These are phyloP conservation scores for Globisporangium iwayamae DNA, from an alignment of 352 stramenopile species.

Conservation along the genomic window DNA sequence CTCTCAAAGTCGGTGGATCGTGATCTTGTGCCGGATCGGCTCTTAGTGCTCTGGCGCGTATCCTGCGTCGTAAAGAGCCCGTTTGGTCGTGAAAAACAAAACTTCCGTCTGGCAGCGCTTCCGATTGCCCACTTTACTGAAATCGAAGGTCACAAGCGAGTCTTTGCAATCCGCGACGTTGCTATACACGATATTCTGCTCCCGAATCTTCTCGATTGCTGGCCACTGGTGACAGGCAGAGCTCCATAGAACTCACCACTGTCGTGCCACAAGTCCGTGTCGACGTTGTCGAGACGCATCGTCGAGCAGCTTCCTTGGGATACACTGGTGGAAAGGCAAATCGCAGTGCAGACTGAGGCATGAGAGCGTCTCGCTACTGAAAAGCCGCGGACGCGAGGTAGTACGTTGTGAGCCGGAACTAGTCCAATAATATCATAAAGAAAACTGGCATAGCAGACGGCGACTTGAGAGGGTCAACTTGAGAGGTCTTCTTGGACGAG, in stretches of 20 bases:
- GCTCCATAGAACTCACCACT: not conserved
- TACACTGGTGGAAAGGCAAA: too few relatives aligned
- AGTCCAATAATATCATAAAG: too few relatives aligned
- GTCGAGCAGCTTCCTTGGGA: too few relatives aligned
- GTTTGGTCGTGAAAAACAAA: not conserved
- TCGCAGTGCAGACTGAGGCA: too few relatives aligned
- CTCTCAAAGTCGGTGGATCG: not conserved
- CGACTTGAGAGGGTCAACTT: not conserved
- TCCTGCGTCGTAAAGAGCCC: slow-evolving; percentile 29
- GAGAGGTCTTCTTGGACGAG: not conserved
- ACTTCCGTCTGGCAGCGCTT: not conserved
- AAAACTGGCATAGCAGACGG: too few relatives aligned
- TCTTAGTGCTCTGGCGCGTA: slow-evolving; percentile 15
- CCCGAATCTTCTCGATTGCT: not conserved
- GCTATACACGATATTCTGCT: not conserved
- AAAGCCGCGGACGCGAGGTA: too few relatives aligned
- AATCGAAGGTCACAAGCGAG: not conserved
- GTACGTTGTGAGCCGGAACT: too few relatives aligned
- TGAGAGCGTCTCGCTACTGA: too few relatives aligned
- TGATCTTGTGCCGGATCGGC: not conserved
- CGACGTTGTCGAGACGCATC: not conserved
- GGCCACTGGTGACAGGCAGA: not conserved
- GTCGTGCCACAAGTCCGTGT: not conserved
- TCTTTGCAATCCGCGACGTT: not conserved
- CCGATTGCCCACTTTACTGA: not conserved